phyloP scores from a whole-genome alignment of 495 filamentous ascomycete genomes.

The Penicillium diatomitis region DNA sequence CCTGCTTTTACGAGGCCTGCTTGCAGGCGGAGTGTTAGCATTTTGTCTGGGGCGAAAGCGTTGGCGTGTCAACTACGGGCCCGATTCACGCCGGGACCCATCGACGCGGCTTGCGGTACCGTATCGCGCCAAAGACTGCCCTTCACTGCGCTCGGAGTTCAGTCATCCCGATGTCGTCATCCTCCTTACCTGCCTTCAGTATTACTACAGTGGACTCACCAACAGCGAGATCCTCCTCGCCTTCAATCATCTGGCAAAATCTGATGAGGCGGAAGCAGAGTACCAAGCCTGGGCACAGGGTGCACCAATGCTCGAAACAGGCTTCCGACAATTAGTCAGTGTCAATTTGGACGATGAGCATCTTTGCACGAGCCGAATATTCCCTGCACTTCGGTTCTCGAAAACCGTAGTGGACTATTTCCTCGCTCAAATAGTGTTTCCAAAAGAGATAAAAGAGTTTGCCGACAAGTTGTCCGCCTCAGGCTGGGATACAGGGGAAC shows the following conservation, averaged over 20 bases:
- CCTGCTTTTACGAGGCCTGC: neutral
- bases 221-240: neutral
- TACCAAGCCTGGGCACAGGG: neutral
- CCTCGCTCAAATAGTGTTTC: constrained; percentile 53
- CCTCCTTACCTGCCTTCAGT: neutral
- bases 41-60: constrained; percentile 3
- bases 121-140: constrained; percentile 53
- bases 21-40: constrained; percentile 1
- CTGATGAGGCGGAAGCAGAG: neutral
- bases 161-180: neutral
- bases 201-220: neutral
- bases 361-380: neutral
- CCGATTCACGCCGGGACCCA: neutral
- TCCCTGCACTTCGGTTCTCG: too few relatives aligned
- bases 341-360: neutral
- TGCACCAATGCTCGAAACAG: neutral
- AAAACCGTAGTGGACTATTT: constrained; percentile 47
- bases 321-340: neutral
- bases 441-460: constrained; percentile 56
- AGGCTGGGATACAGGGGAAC: constrained; percentile 48
- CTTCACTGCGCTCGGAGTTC: neutral
- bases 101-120: constrained; percentile 34
- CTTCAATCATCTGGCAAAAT: too few relatives aligned
- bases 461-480: constrained; percentile 57
- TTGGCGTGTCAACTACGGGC: constrained; percentile 5